Percentiles rank a stretch among this genome's conserved stretches.
Conservation (phyloP, 306 rosid species). For the Trichosanthes cucumerina region DNA sequence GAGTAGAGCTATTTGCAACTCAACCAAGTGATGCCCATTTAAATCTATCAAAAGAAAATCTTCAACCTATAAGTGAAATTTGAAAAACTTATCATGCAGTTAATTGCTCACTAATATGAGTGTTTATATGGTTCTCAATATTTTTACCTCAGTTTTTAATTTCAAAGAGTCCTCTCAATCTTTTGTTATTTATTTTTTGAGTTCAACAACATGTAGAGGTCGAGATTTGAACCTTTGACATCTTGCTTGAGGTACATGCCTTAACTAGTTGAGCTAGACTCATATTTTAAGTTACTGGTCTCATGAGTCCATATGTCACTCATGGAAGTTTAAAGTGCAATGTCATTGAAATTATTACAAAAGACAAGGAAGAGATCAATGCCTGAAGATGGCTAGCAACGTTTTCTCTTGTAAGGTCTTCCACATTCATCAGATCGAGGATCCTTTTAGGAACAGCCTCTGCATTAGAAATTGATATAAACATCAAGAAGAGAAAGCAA, state of each 20-base stretch:
- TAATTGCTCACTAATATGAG: background rate
- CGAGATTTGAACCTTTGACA: too few species aligned
- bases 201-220: too few species aligned
- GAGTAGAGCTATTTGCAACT: background rate
- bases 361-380: slow-evolving; percentile 8
- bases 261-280: background rate
- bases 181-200: too few species aligned
- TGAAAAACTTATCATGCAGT: background rate
- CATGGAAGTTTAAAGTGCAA: background rate
- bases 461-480: slow-evolving; percentile 25
- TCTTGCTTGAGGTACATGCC: background rate
- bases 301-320: background rate
- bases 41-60: background rate
- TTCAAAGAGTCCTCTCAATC: background rate
- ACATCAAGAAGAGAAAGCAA: background rate
- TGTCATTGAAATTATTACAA: background rate
- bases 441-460: slow-evolving; percentile 84
- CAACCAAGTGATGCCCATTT: background rate
- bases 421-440: slow-evolving; percentile 75
- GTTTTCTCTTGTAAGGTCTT: slow-evolving; percentile 80
- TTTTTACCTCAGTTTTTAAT: background rate
- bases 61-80: background rate
- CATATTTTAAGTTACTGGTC: background rate
- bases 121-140: background rate
- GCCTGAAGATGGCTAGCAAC: slow-evolving; percentile 96